Evolutionary conservation across 768 basidiomycete genomes (phyloP), one percentile per base, ranked within the genome.

Genomic region (Boletus rubroflammeus): DNA sequence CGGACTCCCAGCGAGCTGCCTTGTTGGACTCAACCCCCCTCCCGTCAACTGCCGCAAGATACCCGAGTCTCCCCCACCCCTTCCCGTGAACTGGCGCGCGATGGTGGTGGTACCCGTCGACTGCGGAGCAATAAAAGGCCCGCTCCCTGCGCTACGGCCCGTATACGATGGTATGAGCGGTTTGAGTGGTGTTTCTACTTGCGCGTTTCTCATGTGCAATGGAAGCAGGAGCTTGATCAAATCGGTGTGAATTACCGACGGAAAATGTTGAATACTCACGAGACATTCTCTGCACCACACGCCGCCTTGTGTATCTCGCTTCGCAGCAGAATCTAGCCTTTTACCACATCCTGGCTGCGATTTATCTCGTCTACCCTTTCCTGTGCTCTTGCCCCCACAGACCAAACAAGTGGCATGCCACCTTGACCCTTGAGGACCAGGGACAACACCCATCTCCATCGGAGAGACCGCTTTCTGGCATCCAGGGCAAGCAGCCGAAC

Each of bases 281-380:
- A 84, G 73, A 68, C 91, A 93, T 70, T 91, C 90, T 61, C 89
- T 78, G 69, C 91, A 93, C 87, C 89, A 93, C 28, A 91, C 81
- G 13, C 81, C 79, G 0, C 86, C 86, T 35, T 85, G 81, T 10
- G 69, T 73, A 62, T 86, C 88, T 31, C 75, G 78, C 71, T 88
- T 92, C 13, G 91, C 91, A 25, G 84, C 89, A 59, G 88, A 90
- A 65, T 93, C 91, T 14, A 93, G 70, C 58, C 78, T 83, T 74
- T 93, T 93, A 10, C 89, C 86, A 61, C 91, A 93, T 9, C 90
- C 90, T 9, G 88, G 84, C 56, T 80, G 79, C 21, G 76, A 81
- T 45, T 78, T 80, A 57, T 80, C 81, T 59, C 68, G 77, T 72
- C 60, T 79, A 70, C 72, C 76, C 62, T 50, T 69, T 35, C 70